phyloP scores from a whole-genome alignment of 2,329 filamentous ascomycete genomes.

The Colletotrichum sp. region DNA sequence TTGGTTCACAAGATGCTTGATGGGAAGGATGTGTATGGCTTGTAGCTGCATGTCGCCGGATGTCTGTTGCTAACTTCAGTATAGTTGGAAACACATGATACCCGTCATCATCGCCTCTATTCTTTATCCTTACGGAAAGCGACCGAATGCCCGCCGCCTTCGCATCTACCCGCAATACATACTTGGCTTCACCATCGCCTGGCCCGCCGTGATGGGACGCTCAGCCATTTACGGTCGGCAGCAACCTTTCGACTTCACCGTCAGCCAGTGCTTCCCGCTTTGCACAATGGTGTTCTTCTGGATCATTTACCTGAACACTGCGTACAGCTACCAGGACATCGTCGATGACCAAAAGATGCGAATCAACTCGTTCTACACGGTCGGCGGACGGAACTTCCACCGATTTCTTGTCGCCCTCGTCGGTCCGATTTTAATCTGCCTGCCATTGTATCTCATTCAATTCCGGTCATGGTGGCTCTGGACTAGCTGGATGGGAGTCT shows the following conservation, averaged over 20 bases:
- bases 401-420: slow-evolving; percentile 6
- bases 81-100: slow-evolving; percentile 25
- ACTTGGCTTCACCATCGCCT: slow-evolving; percentile 26
- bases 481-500: slow-evolving; percentile 14
- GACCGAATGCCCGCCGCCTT: slow-evolving; percentile 21
- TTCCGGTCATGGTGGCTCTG: slow-evolving; percentile 12
- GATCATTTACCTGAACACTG: slow-evolving; percentile 29
- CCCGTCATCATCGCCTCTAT: slow-evolving; percentile 23
- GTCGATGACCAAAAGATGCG: slow-evolving; percentile 27
- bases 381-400: slow-evolving; percentile 9
- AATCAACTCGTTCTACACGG: slow-evolving; percentile 25
- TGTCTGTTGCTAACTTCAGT: not conserved
- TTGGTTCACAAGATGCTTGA: slow-evolving; percentile 12
- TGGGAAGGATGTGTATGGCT: slow-evolving; percentile 14
- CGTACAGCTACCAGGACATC: slow-evolving; percentile 28
- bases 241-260: slow-evolving; percentile 23
- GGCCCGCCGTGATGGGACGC: slow-evolving; percentile 26
- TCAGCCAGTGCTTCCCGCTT: slow-evolving; percentile 23
- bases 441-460: not conserved
- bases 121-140: slow-evolving; percentile 27
- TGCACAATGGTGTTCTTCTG: slow-evolving; percentile 30
- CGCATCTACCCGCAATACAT: slow-evolving; percentile 28
- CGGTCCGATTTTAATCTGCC: slow-evolving; percentile 4
- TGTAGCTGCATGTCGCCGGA: not conserved
- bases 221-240: slow-evolving; percentile 23